Evolutionary conservation across 352 stramenopile genomes (phyloP).

Genomic region (Phytopythium montanum): DNA sequence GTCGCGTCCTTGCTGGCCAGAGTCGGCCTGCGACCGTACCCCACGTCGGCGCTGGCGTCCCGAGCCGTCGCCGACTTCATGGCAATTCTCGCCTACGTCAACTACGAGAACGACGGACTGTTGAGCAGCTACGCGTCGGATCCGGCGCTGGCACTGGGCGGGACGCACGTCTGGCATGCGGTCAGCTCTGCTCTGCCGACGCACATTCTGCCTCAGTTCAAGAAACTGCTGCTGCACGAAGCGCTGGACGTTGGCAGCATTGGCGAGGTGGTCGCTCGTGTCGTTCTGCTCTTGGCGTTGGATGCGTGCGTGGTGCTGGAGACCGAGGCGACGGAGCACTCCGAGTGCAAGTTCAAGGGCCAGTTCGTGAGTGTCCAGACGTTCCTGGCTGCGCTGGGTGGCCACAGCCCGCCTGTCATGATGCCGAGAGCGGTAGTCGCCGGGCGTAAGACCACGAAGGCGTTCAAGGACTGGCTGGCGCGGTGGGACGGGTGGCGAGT

Average conservation of each 20-base stretch:
- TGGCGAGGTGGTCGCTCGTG: neutral
- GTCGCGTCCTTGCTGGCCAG: conserved; percentile 22
- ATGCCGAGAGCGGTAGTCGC: too few species aligned
- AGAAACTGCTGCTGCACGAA: conserved; percentile 5
- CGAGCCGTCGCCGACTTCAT: conserved; percentile 22
- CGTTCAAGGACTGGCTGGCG: neutral
- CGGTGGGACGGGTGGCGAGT: conserved; percentile 18
- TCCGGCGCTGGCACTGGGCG: conserved; percentile 22
- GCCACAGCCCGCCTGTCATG: too few species aligned
- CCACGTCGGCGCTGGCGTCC: conserved; percentile 13
- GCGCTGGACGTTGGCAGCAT: conserved; percentile 5
- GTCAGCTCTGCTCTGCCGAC: neutral
- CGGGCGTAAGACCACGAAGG: too few species aligned
- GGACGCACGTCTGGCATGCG: conserved; percentile 19
- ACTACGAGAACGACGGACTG: conserved; percentile 11
- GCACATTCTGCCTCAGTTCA: conserved; percentile 8
- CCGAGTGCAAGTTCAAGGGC: neutral
- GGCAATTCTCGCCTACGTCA: conserved; percentile 14
- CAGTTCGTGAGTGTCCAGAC: conserved; percentile 5
- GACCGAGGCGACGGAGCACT: neutral
- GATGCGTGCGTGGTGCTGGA: neutral
- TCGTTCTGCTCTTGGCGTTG: conserved; percentile 7
- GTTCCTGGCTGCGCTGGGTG: neutral
- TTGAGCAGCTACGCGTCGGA: conserved; percentile 23
- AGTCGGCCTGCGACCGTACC: conserved; percentile 15